Percentiles rank a stretch among this genome's conserved stretches.
These are phyloP conservation scores for Penicillium sp. DNA, from an alignment of 2,329 filamentous ascomycete genomes.

Conservation along the genomic window DNA sequence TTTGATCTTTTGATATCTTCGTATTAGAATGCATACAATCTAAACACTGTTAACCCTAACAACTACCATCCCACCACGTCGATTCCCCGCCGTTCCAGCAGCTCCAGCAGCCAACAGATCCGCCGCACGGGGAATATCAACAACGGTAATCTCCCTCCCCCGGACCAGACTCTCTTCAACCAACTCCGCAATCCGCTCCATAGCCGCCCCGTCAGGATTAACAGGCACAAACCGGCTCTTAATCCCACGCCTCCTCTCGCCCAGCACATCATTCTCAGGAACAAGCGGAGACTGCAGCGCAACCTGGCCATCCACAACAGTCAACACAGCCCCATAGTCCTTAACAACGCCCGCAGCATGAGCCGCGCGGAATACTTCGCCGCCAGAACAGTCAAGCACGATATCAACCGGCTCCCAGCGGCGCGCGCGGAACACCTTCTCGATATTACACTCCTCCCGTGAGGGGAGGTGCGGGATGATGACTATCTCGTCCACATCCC, in stretches of 20 bases:
- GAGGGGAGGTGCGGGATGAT: constrained; percentile 22
- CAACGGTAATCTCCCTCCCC: constrained; percentile 28
- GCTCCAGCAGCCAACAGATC: constrained; percentile 28
- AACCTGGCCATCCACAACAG: constrained; percentile 26
- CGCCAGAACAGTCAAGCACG: constrained; percentile 35
- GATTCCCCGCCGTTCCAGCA: constrained; percentile 22
- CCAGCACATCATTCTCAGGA: constrained; percentile 15
- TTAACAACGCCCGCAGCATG: constrained; percentile 29
- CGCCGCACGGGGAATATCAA: constrained; percentile 30
- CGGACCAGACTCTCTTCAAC: constrained; percentile 30
- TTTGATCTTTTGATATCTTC: neutral
- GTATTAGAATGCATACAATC: constrained; percentile 1
- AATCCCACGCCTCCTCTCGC: constrained; percentile 19
- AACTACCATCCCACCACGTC: constrained; percentile 28
- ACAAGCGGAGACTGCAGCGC: constrained; percentile 10
- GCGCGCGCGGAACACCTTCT: constrained; percentile 24
- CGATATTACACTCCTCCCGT: constrained; percentile 25
- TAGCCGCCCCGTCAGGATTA: constrained; percentile 28
- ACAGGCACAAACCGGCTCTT: constrained; percentile 32
- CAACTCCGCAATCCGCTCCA: constrained; percentile 29
- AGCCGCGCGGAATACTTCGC: constrained; percentile 27
- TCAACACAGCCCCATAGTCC: constrained; percentile 29
- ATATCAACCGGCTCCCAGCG: constrained; percentile 34
- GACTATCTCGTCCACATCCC: constrained; percentile 31
- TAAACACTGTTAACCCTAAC: constrained; percentile 23